These are phyloP conservation scores for Kuraishia piskuri DNA, from an alignment of 805 yeast species.

Conservation along the genomic window DNA sequence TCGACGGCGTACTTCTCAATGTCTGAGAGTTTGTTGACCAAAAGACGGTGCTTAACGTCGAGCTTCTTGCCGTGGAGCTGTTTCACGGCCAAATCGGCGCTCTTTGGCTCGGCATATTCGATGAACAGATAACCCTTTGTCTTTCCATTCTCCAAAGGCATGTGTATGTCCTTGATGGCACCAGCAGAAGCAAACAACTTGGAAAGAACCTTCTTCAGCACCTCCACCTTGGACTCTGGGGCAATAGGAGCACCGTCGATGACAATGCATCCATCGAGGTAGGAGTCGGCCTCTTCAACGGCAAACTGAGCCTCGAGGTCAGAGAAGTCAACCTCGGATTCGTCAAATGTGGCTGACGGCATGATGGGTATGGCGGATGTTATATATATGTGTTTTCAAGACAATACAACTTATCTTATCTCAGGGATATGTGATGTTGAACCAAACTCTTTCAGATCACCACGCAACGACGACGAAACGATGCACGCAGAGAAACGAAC, in stretches of 20 bases:
- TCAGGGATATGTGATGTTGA: neutral
- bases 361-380: neutral
- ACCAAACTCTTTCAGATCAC: neutral
- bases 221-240: slow-evolving; percentile 80
- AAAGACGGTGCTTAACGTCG: slow-evolving; percentile 86
- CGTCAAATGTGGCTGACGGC: slow-evolving; percentile 1
- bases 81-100: slow-evolving; percentile 73
- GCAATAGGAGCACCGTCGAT: slow-evolving; percentile 96
- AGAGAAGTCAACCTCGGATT: slow-evolving; percentile 59
- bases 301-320: slow-evolving; percentile 76
- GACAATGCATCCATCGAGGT: slow-evolving; percentile 70
- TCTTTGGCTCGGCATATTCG: slow-evolving; percentile 59
- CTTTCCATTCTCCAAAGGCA: slow-evolving; percentile 75
- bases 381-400: no score
- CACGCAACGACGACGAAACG: neutral
- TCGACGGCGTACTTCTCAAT: slow-evolving; percentile 69
- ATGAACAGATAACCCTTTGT: slow-evolving; percentile 84
- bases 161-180: slow-evolving; percentile 65
- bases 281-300: slow-evolving; percentile 45
- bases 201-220: slow-evolving; percentile 74
- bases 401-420: no score
- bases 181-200: slow-evolving; percentile 78
- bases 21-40: slow-evolving; percentile 75
- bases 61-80: slow-evolving; percentile 81
- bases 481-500: neutral